phyloP scores from a whole-genome alignment of 2,329 filamentous ascomycete species.

The Pezicula neosporulosa region DNA sequence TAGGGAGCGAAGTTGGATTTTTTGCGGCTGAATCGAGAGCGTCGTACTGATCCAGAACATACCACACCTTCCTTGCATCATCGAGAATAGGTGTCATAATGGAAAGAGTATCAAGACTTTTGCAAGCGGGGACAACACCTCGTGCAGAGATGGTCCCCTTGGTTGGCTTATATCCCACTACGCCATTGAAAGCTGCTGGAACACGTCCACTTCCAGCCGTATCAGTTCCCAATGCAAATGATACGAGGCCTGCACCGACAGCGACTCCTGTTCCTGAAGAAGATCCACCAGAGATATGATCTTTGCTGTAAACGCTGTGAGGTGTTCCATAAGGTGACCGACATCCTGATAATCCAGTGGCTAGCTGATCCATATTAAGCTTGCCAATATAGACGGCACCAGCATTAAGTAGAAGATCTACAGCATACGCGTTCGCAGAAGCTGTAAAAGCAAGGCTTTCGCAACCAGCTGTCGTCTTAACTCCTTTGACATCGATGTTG shows the following conservation, averaged over 20 bases:
- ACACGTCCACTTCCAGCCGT: conserved; percentile 49
- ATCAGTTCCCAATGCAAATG: conserved; percentile 50
- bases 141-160: conserved; percentile 44
- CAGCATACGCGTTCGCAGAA: conserved; percentile 40
- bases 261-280: conserved; percentile 50
- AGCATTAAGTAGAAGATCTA: conserved; percentile 42
- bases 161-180: conserved; percentile 45
- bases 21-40: conserved; percentile 44
- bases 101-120: conserved; percentile 49
- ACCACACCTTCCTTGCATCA: conserved; percentile 46
- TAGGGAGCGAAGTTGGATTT: conserved; percentile 23
- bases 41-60: conserved; percentile 42
- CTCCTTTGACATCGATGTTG: conserved; percentile 47
- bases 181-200: conserved; percentile 45
- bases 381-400: conserved; percentile 57
- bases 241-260: conserved; percentile 46
- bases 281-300: conserved; percentile 52
- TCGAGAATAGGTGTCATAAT: conserved; percentile 41
- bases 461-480: conserved; percentile 49
- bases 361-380: conserved; percentile 57
- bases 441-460: conserved; percentile 45
- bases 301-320: conserved; percentile 44
- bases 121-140: conserved; percentile 48
- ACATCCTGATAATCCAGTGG: conserved; percentile 56
- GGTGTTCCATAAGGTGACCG: conserved; percentile 55